Percentiles rank a stretch among this genome's conserved stretches.
Conservation (phyloP, 257 asterid species). For the Cynanchum wilfordii region DNA sequence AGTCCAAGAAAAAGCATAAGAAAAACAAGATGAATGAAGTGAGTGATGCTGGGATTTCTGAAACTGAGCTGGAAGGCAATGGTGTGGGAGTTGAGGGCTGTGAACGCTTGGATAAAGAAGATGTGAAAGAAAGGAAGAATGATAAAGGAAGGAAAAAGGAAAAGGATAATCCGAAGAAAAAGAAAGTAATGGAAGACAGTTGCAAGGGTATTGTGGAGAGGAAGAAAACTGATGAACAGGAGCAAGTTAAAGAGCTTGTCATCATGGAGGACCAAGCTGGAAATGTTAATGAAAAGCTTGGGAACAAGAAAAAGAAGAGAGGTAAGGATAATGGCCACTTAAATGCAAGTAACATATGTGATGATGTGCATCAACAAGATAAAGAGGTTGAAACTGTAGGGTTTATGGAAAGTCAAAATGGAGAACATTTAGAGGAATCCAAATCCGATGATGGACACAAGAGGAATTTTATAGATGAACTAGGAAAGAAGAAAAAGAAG, state of each 20-base stretch:
- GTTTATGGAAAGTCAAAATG: too few species aligned
- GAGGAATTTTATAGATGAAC: neutral
- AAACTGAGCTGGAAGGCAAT: neutral
- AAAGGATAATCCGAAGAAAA: neutral
- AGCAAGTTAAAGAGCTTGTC: neutral
- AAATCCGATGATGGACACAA: neutral
- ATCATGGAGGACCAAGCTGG: neutral
- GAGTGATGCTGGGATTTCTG: neutral
- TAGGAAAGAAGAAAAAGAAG: slow-evolving; percentile 13
- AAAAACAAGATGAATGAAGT: slow-evolving; percentile 6
- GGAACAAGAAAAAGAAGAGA: slow-evolving; percentile 13
- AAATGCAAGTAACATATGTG: neutral
- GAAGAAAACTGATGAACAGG: neutral
- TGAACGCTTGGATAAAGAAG: neutral
- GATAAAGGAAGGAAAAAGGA: neutral
- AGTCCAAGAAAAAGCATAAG: slow-evolving; percentile 6
- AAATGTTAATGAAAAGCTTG: neutral
- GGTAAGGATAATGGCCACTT: neutral
- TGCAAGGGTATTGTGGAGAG: neutral
- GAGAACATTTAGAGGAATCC: neutral
- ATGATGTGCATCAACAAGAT: slow-evolving; percentile 1
- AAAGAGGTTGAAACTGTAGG: neutral
- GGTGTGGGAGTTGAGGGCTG: neutral
- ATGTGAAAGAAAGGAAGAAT: neutral
- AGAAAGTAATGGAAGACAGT: neutral